Evolutionary conservation across 495 filamentous ascomycete genomes (phyloP).

Genomic region (Aspergillus hancockii): DNA sequence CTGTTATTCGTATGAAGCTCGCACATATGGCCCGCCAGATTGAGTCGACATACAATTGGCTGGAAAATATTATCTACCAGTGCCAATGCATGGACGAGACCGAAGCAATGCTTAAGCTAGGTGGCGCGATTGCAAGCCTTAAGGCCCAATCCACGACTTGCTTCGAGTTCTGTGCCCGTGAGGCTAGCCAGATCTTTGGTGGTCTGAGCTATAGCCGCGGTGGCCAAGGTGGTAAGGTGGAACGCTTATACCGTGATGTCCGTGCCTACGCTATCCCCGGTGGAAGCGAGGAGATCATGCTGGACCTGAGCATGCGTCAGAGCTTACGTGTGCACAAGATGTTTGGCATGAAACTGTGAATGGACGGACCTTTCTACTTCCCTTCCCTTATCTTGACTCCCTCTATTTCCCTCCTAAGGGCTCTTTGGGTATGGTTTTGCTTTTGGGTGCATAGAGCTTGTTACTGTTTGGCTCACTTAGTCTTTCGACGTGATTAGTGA

Average conservation of each 20-base stretch:
- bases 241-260: constrained; percentile 95
- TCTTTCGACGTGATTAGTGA: not conserved
- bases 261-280: constrained; percentile 96
- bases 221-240: constrained; percentile 94
- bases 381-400: not conserved
- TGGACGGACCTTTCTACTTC: constrained; percentile 9
- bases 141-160: constrained; percentile 92
- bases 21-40: constrained; percentile 98
- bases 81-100: constrained; percentile 89
- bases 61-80: constrained; percentile 96
- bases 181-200: constrained; percentile 97
- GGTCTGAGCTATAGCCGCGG: constrained; percentile 90
- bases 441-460: constrained; percentile 12
- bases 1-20: constrained; percentile 96
- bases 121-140: constrained; percentile 88
- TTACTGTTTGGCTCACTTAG: not conserved
- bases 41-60: constrained; percentile 93
- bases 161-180: constrained; percentile 96
- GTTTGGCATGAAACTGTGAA: constrained; percentile 93
- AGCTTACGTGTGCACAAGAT: constrained; percentile 85
- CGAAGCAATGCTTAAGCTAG: constrained; percentile 93
- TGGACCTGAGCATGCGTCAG: constrained; percentile 95
- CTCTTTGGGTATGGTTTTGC: constrained; percentile 6
- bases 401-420: not conserved
- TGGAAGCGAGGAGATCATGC: constrained; percentile 97